Evolutionary conservation across 2,329 filamentous ascomycete species (phyloP), one percentile per base, ranked within the genome.

Genomic region (Exophiala xenobiotica): DNA sequence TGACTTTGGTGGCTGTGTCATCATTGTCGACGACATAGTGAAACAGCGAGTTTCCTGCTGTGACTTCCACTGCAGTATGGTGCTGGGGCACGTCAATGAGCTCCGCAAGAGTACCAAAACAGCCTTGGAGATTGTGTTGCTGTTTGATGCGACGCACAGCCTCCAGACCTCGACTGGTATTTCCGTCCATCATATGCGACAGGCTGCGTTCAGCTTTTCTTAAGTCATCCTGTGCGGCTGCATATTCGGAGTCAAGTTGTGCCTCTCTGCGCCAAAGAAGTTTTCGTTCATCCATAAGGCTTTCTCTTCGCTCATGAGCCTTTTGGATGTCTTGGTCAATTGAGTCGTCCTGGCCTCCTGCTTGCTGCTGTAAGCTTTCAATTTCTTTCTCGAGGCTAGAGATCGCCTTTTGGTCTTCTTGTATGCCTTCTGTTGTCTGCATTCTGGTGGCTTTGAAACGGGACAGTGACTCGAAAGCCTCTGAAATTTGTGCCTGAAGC

Each of bases 21-120:
- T 95, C 90, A 43, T 87, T 92, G 67, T 99, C 92, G 37, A 97
- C 92, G 8, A 99, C 85, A 60, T 96, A 96, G 70, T 99, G 90
- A 72, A 99, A 99, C 6, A 99, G 78, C 67, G 90, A 95, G 57
- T 85, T 86, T 14, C 93, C 93, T 2, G 92, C 93, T 45, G 91
- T 93, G 62, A 95, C 90, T 70, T 99, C 93, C 7, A 95, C 87
- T 1, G 93, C 90, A 8, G 91, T 83, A 54, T 90, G 84, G 70
- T 96, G 97, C 46, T 96, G 90, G 51, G 78, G 82, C 42, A 96
- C 90, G 48, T 90, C 83, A 62, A 97, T 83, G n/a, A 99, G 80
- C 67, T 99, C 95, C 3, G 92, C 91, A 29, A 99, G 72, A 0
- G 91, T 95, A 43, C 95, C 93, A 66, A 96, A 95, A 1, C 93